phyloP scores from a whole-genome alignment of 2,329 filamentous ascomycete genomes.

The Scedosporium boydii region DNA sequence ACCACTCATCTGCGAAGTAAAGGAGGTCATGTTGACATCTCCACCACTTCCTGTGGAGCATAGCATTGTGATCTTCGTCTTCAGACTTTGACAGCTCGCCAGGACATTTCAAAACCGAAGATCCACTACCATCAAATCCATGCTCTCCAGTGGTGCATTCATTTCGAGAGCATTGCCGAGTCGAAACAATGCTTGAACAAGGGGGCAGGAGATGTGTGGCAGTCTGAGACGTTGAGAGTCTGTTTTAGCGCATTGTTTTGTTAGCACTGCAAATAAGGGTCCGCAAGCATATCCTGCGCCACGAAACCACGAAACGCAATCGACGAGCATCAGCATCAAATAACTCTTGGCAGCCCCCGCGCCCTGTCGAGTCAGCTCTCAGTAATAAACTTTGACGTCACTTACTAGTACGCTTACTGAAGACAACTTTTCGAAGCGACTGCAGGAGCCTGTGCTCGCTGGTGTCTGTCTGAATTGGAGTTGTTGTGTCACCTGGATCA shows the following conservation, averaged over 20 bases:
- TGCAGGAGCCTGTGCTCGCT: too few species aligned
- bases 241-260: conserved; percentile 1
- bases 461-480: too few species aligned
- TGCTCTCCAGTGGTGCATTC: not conserved
- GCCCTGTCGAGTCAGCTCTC: too few species aligned
- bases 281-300: not conserved
- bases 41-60: not conserved
- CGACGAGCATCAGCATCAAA: too few species aligned
- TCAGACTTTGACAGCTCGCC: not conserved
- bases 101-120: not conserved
- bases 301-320: too few species aligned
- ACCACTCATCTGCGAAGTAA: not conserved
- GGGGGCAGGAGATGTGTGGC: not conserved
- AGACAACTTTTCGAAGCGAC: too few species aligned
- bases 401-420: too few species aligned
- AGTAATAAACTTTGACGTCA: too few species aligned
- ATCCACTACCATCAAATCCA: not conserved
- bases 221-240: conserved; percentile 2
- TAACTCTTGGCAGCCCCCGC: too few species aligned
- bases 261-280: not conserved
- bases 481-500: too few species aligned
- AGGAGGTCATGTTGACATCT: not conserved
- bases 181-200: not conserved
- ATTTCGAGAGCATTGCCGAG: not conserved
- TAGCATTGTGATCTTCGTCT: not conserved